phyloP scores from a whole-genome alignment of 345 rosid genomes.

The Barbarea vulgaris region DNA sequence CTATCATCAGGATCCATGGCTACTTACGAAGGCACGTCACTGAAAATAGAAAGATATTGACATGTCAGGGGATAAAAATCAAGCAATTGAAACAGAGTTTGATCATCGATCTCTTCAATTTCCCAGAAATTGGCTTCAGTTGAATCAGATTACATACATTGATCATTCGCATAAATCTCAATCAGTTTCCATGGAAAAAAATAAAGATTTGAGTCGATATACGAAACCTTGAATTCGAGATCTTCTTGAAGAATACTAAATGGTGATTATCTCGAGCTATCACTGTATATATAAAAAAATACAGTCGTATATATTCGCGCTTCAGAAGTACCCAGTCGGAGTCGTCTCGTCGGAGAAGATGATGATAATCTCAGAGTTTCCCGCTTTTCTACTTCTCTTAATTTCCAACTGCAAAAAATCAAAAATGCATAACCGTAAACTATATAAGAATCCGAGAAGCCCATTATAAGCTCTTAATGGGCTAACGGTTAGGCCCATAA shows the following conservation, averaged over 20 bases:
- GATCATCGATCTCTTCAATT: not conserved
- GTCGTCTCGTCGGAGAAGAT: constrained; percentile 20
- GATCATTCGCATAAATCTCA: not conserved
- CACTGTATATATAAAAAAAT: not conserved
- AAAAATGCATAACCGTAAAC: not conserved
- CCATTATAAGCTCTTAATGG: not conserved
- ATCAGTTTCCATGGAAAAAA: not conserved
- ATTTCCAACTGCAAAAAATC: constrained; percentile 5
- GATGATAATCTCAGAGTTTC: constrained; percentile 15
- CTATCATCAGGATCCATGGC: not conserved
- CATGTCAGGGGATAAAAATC: not conserved
- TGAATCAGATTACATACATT: not conserved
- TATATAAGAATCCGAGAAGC: not conserved
- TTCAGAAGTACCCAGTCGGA: constrained; percentile 4
- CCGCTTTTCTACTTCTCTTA: constrained; percentile 13
- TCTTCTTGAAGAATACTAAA: not conserved
- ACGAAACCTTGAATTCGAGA: not conserved
- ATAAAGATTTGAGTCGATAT: not conserved
- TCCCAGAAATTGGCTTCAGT: not conserved
- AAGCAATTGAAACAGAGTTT: not conserved
- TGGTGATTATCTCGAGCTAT: not conserved
- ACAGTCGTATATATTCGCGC: not conserved
- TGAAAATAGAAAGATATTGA: not conserved
- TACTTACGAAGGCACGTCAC: not conserved
- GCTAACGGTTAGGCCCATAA: not conserved